Evolutionary conservation across 768 basidiomycete genomes (phyloP), one percentile per base, ranked within the genome.

Genomic region (Boletus rubescentipes): DNA sequence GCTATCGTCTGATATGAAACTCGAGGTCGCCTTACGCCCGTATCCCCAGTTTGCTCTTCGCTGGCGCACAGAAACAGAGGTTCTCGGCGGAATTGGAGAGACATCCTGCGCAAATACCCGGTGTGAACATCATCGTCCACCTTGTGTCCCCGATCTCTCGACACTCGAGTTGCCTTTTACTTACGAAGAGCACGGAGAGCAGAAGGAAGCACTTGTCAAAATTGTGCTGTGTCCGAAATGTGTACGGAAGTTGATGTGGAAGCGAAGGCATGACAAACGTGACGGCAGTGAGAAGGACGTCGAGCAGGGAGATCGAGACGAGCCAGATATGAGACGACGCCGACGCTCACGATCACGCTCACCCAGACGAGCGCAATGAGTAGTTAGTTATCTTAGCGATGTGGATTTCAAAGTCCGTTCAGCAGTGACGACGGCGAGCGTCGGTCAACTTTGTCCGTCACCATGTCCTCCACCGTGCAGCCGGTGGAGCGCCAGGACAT

Each of bases 61-160:
- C 14, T 98, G 96, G 96, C 79, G 96, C 32, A 94, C 94, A 0
- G 94, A 97, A 65, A 75, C 79, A 2, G 96, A 98, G 71, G 94
- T 98, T 14, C 74, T 98, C 3, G 81, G 83, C 0, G 91, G 90
- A 21, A 81, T 85, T 3, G 96, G 94, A 3, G 91, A 97, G 68
- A 80, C 82, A 4, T 90, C 91, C 0, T 98, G 96, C 64, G 95
- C 83, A 1, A 95, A 95, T 58, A 83, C 91, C 20, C 89, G 94
- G 21, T 98, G 96, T 65, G 72, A 77, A 46, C 79, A 79, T 60
- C 88, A 94, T 57, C 73, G 77, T 46, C 63, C 64, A 15, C 50
- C 58, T 41, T 51, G 62, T 29, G 46, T 61, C 68, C 46, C 63
- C 29, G 61, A 72, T 5, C 75, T 96, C 30, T 79, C 80, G 12